Base-by-base conservation (phyloP, 2,329 filamentous ascomycete genomes). In the Talaromyces islandicus region DNA sequence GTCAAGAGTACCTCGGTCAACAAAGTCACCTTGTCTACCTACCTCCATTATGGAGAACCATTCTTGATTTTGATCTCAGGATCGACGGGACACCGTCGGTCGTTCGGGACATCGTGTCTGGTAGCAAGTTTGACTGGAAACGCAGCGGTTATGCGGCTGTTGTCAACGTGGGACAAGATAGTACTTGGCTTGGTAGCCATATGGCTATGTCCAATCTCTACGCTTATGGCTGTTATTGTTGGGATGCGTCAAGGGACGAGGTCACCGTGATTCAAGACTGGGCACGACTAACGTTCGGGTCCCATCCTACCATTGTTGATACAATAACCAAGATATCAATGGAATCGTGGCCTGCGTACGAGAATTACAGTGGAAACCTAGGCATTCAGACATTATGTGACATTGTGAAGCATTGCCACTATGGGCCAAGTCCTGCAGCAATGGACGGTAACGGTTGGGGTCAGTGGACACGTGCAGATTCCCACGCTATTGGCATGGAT, bases 181-280 rank as follows among this genome's bases (percentile, higher is more conserved):
- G 78, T 0, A 89, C 83, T 1, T 91, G 88, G 88, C 77, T 90
- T 0, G 88, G 88, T 10, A 86, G 83, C 61, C 86, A 89, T 69
- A 75, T 90, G 0, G 80, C 87, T 54, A 88, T 90, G 85, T 86
- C 85, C 0, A 90, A 90, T 67, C 73, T 90, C 1, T 90, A 89
- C 65, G 86, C 86, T 0, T 91, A 85, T 65, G 88, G 88, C 10
- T 80, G 81, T 2, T 69, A 90, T 17, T 86, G 87, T 0, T 90
- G 88, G 88, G 74, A 87, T 57, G 32, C 32, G 12, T 84, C 87
- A 0, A 74, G 75, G 0, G 66, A 71, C 0, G 79, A 83, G 0
- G 72, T 79, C 27, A 67, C 69, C 0, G 78, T 89, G 3, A 74
- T 90, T 0, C 73, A 85, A 66, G 84, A 87, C 61, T 90, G 88